These are phyloP conservation scores for Ustilago cynodontis DNA, from an alignment of 1,284 basidiomycete species.

Conservation along the genomic window DNA sequence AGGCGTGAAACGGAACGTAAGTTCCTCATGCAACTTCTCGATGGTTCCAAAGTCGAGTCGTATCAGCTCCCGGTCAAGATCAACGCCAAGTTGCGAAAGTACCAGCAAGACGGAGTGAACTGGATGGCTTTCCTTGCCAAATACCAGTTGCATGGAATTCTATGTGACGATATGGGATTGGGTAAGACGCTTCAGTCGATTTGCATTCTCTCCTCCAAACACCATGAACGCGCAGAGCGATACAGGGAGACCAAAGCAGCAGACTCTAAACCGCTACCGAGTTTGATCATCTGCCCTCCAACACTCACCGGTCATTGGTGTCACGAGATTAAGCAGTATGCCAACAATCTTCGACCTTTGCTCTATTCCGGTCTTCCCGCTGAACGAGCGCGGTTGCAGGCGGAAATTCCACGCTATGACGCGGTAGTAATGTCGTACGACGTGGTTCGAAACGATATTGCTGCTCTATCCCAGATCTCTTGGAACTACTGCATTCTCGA, in stretches of 20 bases:
- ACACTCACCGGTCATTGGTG: constrained; percentile 98
- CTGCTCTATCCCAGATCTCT: constrained; percentile 78
- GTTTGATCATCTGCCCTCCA: constrained; percentile 94
- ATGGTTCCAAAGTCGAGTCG: constrained; percentile 82
- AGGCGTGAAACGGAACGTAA: constrained; percentile 81
- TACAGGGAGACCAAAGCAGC: constrained; percentile 79
- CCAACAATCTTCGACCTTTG: constrained; percentile 84
- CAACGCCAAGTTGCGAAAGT: constrained; percentile 94
- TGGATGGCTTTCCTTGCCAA: constrained; percentile 95
- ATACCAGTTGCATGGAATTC: constrained; percentile 90
- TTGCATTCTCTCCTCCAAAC: constrained; percentile 94
- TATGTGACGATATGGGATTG: constrained; percentile 99
- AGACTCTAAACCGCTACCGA: constrained; percentile 88
- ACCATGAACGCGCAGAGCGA: constrained; percentile 83
- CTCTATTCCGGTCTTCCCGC: constrained; percentile 91
- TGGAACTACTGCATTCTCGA: constrained; percentile 99
- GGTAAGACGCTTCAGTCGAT: constrained; percentile 99
- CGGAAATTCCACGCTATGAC: constrained; percentile 73
- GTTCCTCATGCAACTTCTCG: constrained; percentile 92
- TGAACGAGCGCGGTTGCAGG: constrained; percentile 77
- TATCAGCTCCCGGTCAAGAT: constrained; percentile 89
- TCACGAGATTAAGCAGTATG: constrained; percentile 95
- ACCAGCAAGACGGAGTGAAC: constrained; percentile 98
- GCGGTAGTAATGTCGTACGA: constrained; percentile 97
- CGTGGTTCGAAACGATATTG: constrained; percentile 93